phyloP scores from a whole-genome alignment of 2,329 filamentous ascomycete genomes.

The Exutisphaerella laricina region DNA sequence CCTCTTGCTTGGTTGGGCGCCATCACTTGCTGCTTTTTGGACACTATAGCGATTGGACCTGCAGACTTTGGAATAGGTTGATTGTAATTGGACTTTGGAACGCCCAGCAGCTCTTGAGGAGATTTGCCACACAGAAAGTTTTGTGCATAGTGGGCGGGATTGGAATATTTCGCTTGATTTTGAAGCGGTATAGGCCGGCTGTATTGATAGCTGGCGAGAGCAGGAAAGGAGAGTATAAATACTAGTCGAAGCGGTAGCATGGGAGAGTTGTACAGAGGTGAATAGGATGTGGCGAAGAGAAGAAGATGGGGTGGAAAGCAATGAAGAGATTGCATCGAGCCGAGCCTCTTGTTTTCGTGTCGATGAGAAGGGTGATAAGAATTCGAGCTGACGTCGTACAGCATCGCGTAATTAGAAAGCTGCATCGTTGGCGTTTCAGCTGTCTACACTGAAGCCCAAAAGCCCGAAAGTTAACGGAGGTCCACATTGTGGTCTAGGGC shows the following conservation, averaged over 20 bases:
- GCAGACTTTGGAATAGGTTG: background rate
- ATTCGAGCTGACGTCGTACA: no score
- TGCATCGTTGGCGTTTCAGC: no score
- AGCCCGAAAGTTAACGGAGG: no score
- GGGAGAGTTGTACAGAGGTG: background rate
- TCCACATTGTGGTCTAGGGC: no score
- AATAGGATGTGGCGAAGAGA: no score
- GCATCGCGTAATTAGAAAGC: no score
- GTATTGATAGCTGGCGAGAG: background rate
- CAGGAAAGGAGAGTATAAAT: background rate
- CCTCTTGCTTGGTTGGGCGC: background rate
- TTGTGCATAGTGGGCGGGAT: background rate
- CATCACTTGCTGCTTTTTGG: background rate
- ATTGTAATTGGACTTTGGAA: background rate
- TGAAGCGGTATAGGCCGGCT: background rate
- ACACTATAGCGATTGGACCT: slow-evolving; percentile 1
- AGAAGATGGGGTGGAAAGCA: no score
- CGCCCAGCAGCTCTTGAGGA: background rate
- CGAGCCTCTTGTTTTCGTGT: no score
- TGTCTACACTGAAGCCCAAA: no score
- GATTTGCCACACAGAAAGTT: background rate
- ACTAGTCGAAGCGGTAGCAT: background rate
- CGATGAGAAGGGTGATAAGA: no score
- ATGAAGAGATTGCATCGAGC: no score
- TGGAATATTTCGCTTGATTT: background rate